Evolutionary conservation across 441 rosid genomes (phyloP).

Genomic region (Pelargonium australe): DNA sequence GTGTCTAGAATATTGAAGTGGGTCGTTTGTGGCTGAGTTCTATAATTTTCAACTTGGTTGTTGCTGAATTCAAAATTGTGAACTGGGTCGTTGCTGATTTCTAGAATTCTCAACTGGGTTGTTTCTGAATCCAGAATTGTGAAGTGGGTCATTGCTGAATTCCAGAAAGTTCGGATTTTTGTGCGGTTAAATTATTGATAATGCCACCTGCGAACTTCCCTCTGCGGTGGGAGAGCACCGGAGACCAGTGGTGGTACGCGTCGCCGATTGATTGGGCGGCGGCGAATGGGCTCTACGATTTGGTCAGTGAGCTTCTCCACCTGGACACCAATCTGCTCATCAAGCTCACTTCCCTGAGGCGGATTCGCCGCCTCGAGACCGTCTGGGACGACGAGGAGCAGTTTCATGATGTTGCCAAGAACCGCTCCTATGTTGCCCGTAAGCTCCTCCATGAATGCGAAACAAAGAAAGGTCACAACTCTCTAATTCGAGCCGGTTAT

Average conservation of each 20-base stretch:
- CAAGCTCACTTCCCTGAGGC: conserved; percentile 90
- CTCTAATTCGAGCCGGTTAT: conserved; percentile 77
- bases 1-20: neutral
- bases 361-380: conserved; percentile 92
- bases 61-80: neutral
- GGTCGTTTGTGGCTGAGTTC: too few species aligned
- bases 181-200: neutral
- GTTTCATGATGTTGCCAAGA: conserved; percentile 48
- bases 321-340: conserved; percentile 83
- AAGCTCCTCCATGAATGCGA: conserved; percentile 48
- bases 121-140: neutral
- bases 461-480: conserved; percentile 37
- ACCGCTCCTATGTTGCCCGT: conserved; percentile 65
- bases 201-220: conserved; percentile 79
- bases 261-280: conserved; percentile 96
- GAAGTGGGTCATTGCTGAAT: conserved; percentile 4
- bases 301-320: conserved; percentile 75
- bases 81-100: neutral
- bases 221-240: conserved; percentile 95
- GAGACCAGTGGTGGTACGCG: conserved; percentile 99
- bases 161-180: neutral
- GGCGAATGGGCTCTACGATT: conserved; percentile 80
- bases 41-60: neutral
- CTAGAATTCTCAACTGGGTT: too few species aligned
- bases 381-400: conserved; percentile 88